These are phyloP conservation scores for Canna indica DNA, from an alignment of 176 grass and related monocot species.

Conservation along the genomic window DNA sequence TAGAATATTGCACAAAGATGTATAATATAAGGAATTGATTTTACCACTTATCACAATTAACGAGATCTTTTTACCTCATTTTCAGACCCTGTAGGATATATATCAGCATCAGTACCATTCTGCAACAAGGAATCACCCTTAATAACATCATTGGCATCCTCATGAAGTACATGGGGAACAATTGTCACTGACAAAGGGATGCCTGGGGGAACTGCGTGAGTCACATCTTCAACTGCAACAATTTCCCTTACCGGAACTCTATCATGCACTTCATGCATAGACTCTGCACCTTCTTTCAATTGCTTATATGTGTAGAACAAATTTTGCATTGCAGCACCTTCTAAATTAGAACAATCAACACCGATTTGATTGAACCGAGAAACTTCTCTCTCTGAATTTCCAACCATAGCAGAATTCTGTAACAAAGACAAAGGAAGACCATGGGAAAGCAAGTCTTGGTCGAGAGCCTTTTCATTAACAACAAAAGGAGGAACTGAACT, in stretches of 20 bases:
- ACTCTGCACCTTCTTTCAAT: constrained; percentile 9
- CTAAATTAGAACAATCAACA: constrained; percentile 15
- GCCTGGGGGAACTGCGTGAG: constrained; percentile 34
- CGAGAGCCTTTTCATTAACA: constrained; percentile 16
- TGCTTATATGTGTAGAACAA: constrained; percentile 8
- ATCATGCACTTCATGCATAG: constrained; percentile 10
- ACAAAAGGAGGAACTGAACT: constrained; percentile 17
- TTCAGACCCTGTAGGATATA: constrained; percentile 22
- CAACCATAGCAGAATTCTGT: constrained; percentile 17
- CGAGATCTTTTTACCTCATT: constrained; percentile 28
- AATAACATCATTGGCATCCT: constrained; percentile 30
- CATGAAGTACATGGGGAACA: constrained; percentile 38
- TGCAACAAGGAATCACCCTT: constrained; percentile 19
- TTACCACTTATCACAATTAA: neutral
- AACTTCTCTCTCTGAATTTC: constrained; percentile 24
- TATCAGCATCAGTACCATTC: constrained; percentile 27
- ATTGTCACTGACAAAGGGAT: constrained; percentile 27
- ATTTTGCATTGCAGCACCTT: constrained; percentile 17
- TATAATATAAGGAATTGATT: neutral
- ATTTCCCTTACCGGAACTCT: constrained; percentile 19
- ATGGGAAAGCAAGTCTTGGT: constrained; percentile 12
- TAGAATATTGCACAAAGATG: neutral
- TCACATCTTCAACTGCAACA: constrained; percentile 54
- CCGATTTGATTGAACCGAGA: constrained; percentile 20
- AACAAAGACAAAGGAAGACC: constrained; percentile 14